Conservation (phyloP, 2,329 filamentous ascomycete genomes). For the Colletotrichum kahawae region DNA sequence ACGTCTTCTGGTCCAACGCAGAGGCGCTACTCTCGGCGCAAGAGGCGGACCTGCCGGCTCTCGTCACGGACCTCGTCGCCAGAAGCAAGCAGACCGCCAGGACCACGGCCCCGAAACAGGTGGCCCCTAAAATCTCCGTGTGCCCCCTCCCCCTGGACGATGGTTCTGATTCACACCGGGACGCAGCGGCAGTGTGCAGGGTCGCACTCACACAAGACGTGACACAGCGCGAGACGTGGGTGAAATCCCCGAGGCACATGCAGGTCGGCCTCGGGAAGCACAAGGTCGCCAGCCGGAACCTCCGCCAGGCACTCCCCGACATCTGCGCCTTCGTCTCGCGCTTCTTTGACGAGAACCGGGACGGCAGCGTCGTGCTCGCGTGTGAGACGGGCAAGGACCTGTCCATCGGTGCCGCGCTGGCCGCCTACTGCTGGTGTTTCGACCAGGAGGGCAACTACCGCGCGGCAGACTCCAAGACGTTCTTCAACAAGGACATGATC, state of each 20-base stretch:
- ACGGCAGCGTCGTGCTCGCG: constrained; percentile 56
- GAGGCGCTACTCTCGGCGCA: constrained; percentile 63
- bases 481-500: constrained; percentile 77
- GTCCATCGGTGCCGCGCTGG: constrained; percentile 78
- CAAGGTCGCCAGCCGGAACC: constrained; percentile 82
- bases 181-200: constrained; percentile 34
- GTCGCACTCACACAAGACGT: constrained; percentile 48
- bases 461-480: constrained; percentile 25
- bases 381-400: constrained; percentile 83
- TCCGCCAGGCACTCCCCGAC: constrained; percentile 72
- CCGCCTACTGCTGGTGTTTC: constrained; percentile 76
- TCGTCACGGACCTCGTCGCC: constrained; percentile 53
- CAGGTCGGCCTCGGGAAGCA: constrained; percentile 70
- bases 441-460: constrained; percentile 62
- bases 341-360: constrained; percentile 34
- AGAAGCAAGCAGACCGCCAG: constrained; percentile 20
- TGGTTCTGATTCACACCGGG: background rate
- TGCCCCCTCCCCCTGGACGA: constrained; percentile 34
- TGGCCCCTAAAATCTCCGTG: constrained; percentile 43
- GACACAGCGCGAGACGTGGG: constrained; percentile 49
- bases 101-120: constrained; percentile 25
- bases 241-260: constrained; percentile 43
- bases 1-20: constrained; percentile 78
- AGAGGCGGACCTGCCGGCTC: constrained; percentile 66
- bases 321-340: constrained; percentile 61